phyloP scores from a whole-genome alignment of 805 yeast genomes.

The Teunomyces stri region DNA sequence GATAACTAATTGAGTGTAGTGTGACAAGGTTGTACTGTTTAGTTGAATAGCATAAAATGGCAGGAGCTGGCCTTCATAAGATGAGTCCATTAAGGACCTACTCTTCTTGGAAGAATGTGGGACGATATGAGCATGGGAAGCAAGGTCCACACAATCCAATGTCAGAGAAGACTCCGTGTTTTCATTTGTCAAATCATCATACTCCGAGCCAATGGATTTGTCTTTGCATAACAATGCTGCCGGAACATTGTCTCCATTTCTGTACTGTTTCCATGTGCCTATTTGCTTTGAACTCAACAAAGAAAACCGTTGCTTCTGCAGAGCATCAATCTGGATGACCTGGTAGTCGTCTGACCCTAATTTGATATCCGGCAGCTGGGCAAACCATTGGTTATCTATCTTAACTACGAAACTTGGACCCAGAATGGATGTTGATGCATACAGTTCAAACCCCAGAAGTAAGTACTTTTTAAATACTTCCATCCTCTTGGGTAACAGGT shows the following conservation, averaged over 20 bases:
- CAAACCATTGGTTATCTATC: conserved; percentile 8
- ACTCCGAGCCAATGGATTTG: conserved; percentile 6
- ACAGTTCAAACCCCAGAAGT: conserved; percentile 57
- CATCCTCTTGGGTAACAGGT: conserved; percentile 57
- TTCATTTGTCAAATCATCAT: conserved; percentile 38
- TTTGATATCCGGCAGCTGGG: conserved; percentile 1
- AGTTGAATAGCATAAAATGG: conserved; percentile 53
- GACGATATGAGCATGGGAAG: conserved; percentile 33
- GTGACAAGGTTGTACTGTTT: conserved; percentile 33
- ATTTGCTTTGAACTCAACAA: conserved; percentile 17
- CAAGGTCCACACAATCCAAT: conserved; percentile 47
- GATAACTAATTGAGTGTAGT: conserved; percentile 52
- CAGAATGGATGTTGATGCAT: background rate
- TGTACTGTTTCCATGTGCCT: conserved; percentile 1
- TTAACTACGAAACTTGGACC: conserved; percentile 3
- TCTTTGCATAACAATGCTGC: conserved; percentile 21
- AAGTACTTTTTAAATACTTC: conserved; percentile 43
- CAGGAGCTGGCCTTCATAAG: conserved; percentile 45
- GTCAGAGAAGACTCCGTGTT: conserved; percentile 33
- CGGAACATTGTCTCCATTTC: conserved; percentile 10
- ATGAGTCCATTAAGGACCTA: conserved; percentile 47
- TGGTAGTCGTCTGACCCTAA: conserved; percentile 5
- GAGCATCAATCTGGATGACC: background rate
- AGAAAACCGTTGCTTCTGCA: conserved; percentile 10
- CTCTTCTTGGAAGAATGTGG: conserved; percentile 50